phyloP scores from a whole-genome alignment of 352 stramenopile species.

The Phytophthora nicotianae region DNA sequence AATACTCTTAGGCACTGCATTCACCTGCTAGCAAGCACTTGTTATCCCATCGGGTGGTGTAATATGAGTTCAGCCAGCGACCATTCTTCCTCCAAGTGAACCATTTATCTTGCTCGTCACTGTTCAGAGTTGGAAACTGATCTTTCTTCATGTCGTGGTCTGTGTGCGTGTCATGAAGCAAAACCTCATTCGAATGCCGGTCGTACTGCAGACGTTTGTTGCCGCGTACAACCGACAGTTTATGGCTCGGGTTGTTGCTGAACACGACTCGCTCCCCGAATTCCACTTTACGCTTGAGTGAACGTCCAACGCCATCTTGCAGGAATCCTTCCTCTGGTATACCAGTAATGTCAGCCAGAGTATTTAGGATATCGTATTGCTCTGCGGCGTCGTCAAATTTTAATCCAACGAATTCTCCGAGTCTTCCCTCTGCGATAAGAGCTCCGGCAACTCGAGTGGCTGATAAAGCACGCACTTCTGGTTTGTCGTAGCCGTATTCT shows the following conservation, averaged over 20 bases:
- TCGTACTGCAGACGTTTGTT: conserved; percentile 54
- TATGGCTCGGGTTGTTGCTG: conserved; percentile 60
- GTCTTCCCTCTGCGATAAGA: conserved; percentile 43
- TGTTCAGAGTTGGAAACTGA: conserved; percentile 30
- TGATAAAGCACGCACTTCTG: conserved; percentile 39
- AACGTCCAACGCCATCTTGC: conserved; percentile 43
- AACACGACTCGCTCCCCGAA: conserved; percentile 49
- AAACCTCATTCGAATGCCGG: conserved; percentile 32
- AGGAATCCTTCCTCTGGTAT: conserved; percentile 39
- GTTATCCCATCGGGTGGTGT: conserved; percentile 51
- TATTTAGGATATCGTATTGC: conserved; percentile 55
- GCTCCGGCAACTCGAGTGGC: conserved; percentile 36
- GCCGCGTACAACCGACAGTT: conserved; percentile 46
- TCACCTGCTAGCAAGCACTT: conserved; percentile 39
- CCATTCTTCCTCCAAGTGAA: conserved; percentile 21
- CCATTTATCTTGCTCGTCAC: conserved; percentile 14
- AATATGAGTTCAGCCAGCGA: conserved; percentile 53
- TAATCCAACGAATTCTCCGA: conserved; percentile 30
- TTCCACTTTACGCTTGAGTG: conserved; percentile 43
- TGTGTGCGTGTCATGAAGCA: conserved; percentile 40
- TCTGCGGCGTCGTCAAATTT: conserved; percentile 37
- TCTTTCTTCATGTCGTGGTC: conserved; percentile 50
- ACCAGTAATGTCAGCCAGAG: conserved; percentile 46
- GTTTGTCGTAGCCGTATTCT: conserved; percentile 34
- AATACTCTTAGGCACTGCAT: conserved; percentile 22